Conservation (phyloP, 129 eudicot genomes). For the Tanacetum coccineum region DNA sequence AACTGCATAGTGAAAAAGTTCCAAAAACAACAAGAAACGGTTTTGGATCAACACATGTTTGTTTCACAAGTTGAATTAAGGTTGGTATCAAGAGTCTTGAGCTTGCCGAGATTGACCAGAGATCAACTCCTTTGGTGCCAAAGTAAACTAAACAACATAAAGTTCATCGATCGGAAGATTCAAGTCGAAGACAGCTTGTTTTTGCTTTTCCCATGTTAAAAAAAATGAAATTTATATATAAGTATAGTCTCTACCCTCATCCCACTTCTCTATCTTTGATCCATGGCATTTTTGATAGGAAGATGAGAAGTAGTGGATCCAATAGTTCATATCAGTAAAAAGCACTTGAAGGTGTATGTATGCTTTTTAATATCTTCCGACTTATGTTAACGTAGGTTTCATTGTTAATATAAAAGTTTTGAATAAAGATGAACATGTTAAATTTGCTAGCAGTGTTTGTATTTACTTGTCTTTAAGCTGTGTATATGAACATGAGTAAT, state of each 20-base stretch:
- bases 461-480: background rate
- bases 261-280: slow-evolving; percentile 38
- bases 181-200: slow-evolving; percentile 56
- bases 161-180: slow-evolving; percentile 47
- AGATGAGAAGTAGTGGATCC: slow-evolving; percentile 36
- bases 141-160: slow-evolving; percentile 55
- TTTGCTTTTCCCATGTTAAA: slow-evolving; percentile 74
- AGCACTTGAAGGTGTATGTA: slow-evolving; percentile 23
- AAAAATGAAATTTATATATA: background rate
- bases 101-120: slow-evolving; percentile 53
- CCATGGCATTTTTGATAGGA: slow-evolving; percentile 27
- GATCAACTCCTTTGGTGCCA: slow-evolving; percentile 83
- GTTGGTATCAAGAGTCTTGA: slow-evolving; percentile 71
- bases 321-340: slow-evolving; percentile 19
- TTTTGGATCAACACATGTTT: slow-evolving; percentile 38
- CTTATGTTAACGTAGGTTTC: background rate
- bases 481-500: background rate
- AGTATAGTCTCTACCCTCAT: slow-evolving; percentile 24
- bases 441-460: background rate
- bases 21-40: slow-evolving; percentile 49
- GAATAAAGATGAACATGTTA: background rate
- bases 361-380: background rate
- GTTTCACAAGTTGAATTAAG: slow-evolving; percentile 64
- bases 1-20: slow-evolving; percentile 82
- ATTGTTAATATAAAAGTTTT: slow-evolving; percentile 4